Evolutionary conservation across 805 yeast genomes (phyloP).

Genomic region (Saturnispora besseyi): DNA sequence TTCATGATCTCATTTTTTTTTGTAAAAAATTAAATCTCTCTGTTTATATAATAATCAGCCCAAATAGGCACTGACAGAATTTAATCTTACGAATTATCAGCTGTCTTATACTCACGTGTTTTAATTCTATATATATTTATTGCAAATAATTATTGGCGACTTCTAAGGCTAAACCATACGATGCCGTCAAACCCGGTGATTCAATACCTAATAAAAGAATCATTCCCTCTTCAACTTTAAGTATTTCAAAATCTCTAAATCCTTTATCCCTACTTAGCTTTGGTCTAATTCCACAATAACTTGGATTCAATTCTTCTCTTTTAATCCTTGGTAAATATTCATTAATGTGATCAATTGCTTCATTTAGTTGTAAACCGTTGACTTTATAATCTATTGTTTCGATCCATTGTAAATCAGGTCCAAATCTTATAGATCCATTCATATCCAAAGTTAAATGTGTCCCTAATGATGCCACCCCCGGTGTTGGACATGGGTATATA

Average conservation of each 20-base stretch:
- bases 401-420: conserved; percentile 86
- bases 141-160: too few species aligned
- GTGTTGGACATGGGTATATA: conserved; percentile 76
- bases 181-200: neutral
- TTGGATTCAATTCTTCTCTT: conserved; percentile 44
- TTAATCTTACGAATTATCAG: too few species aligned
- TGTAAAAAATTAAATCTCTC: too few species aligned
- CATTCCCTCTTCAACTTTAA: neutral
- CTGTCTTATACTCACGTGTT: too few species aligned
- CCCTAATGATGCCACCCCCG: conserved; percentile 67
- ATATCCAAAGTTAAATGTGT: conserved; percentile 80
- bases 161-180: too few species aligned
- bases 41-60: too few species aligned
- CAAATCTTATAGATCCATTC: conserved; percentile 72
- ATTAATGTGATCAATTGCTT: conserved; percentile 36
- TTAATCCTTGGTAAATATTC: conserved; percentile 57
- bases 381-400: conserved; percentile 41
- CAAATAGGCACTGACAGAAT: too few species aligned
- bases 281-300: conserved; percentile 81
- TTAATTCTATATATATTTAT: too few species aligned
- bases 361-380: conserved; percentile 30
- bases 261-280: conserved; percentile 39
- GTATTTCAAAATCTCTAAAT: conserved; percentile 68
- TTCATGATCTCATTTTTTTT: too few species aligned
- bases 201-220: neutral